Evolutionary conservation across 176 grass and related monocot species (phyloP), one percentile per base, ranked within the genome.

Genomic region (Oryza glaberrima): DNA sequence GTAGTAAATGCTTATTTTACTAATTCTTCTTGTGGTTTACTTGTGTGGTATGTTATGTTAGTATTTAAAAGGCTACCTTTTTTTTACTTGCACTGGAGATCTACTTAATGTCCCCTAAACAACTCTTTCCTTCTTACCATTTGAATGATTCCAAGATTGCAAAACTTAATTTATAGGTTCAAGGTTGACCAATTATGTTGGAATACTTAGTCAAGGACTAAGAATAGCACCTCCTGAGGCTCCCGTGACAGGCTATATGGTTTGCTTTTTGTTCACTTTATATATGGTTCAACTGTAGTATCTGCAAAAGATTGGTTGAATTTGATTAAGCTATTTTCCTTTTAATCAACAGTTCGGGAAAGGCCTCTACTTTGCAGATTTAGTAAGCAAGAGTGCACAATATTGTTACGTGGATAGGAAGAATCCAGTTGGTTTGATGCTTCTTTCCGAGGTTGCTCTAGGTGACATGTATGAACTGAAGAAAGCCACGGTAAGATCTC

Each of bases 331-430:
- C 75, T 30, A 13, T 88, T n/a, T n/a, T 43, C n/a, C 66, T 86
- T 72, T 68, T 3, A 43, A 85, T 61, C 88, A n/a, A 76, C 64
- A 98, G 95, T 98, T 98, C 65, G 95, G 93, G 70, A 98, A 98
- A 92, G 95, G 95, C 5, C 76, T 98, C 56, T 98, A 98, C 89
- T 98, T 98, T 23, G 93, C 95, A 64, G 95, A 98, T 82, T 83
- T 98, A 76, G 91, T 90, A 77, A 98, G 95, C 87, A 98, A 98
- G 89, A 98, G 95, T 43, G 93, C 95, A 80, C 95, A 98, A 60
- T 98, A 98, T 65, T 98, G 95, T 82, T 90, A 54, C 46, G 93
- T 95, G 85, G 93, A 98, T 74, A 90, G 83, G 69, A 91, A 88
- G 20, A 86, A 95, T 80, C 91, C 95, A 16, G 88, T 95, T 11